Conservation (phyloP, 805 yeast species). For the Pichia nakasei region DNA sequence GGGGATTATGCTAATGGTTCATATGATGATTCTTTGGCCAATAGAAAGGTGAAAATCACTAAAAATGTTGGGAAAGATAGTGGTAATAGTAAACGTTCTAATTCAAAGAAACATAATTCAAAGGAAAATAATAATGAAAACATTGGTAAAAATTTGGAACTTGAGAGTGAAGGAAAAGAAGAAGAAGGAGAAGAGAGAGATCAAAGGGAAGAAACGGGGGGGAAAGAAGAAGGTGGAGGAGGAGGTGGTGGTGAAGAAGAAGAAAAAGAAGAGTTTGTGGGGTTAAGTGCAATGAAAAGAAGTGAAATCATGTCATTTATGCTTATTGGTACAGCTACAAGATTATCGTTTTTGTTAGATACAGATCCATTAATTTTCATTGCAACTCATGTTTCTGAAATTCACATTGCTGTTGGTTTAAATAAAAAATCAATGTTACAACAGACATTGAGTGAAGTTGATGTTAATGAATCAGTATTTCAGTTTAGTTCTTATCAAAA, state of each 20-base stretch:
- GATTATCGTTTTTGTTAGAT: conserved; percentile 78
- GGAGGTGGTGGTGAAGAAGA: not conserved
- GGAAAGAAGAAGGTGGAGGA: too few relatives aligned
- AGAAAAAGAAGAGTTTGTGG: conserved; percentile 45
- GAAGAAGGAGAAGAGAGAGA: too few relatives aligned
- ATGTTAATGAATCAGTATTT: conserved; percentile 31
- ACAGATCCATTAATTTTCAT: conserved; percentile 63
- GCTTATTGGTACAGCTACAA: conserved; percentile 79
- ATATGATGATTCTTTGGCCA: conserved; percentile 30
- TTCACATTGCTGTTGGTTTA: conserved; percentile 71
- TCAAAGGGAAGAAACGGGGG: too few relatives aligned
- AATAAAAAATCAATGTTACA: conserved; percentile 73
- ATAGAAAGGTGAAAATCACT: conserved; percentile 8
- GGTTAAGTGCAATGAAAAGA: conserved; percentile 76
- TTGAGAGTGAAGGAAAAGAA: too few relatives aligned
- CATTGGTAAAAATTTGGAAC: not conserved
- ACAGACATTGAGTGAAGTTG: conserved; percentile 61
- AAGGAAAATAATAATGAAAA: not conserved
- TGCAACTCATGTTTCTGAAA: conserved; percentile 81
- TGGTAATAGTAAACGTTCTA: too few relatives aligned
- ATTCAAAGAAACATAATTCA: too few relatives aligned
- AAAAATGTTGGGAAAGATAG: conserved; percentile 7
- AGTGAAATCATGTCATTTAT: conserved; percentile 91
- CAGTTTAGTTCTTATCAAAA: conserved; percentile 54
- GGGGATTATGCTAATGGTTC: conserved; percentile 68